Conservation (phyloP, 305 asterid genomes). For the Coffea humblotiana region DNA sequence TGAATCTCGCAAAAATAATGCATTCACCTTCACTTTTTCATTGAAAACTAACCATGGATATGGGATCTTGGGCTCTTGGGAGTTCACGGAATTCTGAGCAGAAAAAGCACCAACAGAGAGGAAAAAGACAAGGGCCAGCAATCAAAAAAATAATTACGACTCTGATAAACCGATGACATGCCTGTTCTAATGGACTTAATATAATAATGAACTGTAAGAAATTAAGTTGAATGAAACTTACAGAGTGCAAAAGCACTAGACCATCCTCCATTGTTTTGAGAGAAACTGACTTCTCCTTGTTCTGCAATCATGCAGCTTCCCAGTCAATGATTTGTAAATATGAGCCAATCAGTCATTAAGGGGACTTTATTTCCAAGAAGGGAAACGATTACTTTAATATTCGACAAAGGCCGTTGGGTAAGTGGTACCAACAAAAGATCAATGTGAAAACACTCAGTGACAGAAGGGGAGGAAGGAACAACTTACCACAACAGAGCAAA, state of each 20-base stretch:
- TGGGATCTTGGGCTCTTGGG: slow-evolving; percentile 71
- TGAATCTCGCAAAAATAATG: slow-evolving; percentile 90
- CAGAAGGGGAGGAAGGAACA: slow-evolving; percentile 12
- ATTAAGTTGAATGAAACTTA: slow-evolving; percentile 40
- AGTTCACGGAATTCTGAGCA: slow-evolving; percentile 76
- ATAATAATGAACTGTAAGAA: not conserved
- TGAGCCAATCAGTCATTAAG: not conserved
- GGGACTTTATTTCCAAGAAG: not conserved
- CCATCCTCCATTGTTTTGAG: slow-evolving; percentile 99
- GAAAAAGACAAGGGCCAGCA: slow-evolving; percentile 16
- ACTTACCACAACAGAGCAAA: slow-evolving; percentile 90
- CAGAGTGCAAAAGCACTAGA: slow-evolving; percentile 69
- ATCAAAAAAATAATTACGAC: slow-evolving; percentile 20
- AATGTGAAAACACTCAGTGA: not conserved
- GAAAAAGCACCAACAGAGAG: slow-evolving; percentile 17
- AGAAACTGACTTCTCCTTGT: slow-evolving; percentile 76
- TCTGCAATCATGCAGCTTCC: slow-evolving; percentile 48
- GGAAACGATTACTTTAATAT: slow-evolving; percentile 1
- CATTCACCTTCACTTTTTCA: slow-evolving; percentile 86
- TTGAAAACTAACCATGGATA: slow-evolving; percentile 96
- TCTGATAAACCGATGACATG: slow-evolving; percentile 5
- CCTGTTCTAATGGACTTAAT: not conserved
- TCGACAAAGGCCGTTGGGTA: not conserved
- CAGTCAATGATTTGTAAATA: slow-evolving; percentile 28
- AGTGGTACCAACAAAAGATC: not conserved